phyloP scores from a whole-genome alignment of 768 basidiomycete species.

The Termitomyces sp. region DNA sequence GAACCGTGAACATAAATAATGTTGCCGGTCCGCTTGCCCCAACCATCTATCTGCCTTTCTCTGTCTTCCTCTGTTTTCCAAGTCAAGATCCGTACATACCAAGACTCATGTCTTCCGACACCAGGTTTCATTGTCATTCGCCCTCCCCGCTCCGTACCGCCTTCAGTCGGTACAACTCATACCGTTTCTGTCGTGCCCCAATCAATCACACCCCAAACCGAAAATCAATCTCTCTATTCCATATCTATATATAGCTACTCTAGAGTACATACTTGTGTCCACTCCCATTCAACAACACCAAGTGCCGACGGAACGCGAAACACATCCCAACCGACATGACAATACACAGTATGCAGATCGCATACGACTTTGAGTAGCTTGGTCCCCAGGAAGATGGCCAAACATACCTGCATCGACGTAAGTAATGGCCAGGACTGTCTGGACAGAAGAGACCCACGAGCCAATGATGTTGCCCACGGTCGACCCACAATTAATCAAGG shows the following conservation, averaged over 20 bases:
- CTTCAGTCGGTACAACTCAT: background rate
- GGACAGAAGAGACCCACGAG: slow-evolving; percentile 47
- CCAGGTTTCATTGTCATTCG: background rate
- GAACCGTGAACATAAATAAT: slow-evolving; percentile 3
- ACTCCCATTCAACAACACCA: slow-evolving; percentile 36
- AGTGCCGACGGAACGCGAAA: slow-evolving; percentile 39
- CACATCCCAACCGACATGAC: slow-evolving; percentile 49
- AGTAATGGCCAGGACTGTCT: background rate
- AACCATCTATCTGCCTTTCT: slow-evolving; percentile 1
- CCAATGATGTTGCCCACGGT: slow-evolving; percentile 84
- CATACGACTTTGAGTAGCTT: slow-evolving; percentile 62
- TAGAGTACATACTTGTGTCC: slow-evolving; percentile 51
- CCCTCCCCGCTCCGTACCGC: background rate
- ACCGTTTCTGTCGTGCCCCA: background rate
- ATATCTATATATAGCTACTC: slow-evolving; percentile 7
- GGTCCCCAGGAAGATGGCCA: slow-evolving; percentile 68
- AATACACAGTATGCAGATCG: slow-evolving; percentile 64
- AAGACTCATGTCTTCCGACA: slow-evolving; percentile 3
- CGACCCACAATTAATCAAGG: slow-evolving; percentile 74
- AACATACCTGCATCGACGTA: slow-evolving; percentile 41
- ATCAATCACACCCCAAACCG: background rate
- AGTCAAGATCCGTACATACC: slow-evolving; percentile 10
- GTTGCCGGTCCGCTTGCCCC: slow-evolving; percentile 11
- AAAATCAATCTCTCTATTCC: background rate
- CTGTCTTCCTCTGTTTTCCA: background rate